Evolutionary conservation across 257 asterid genomes (phyloP).

Genomic region (Solanum rostratum): DNA sequence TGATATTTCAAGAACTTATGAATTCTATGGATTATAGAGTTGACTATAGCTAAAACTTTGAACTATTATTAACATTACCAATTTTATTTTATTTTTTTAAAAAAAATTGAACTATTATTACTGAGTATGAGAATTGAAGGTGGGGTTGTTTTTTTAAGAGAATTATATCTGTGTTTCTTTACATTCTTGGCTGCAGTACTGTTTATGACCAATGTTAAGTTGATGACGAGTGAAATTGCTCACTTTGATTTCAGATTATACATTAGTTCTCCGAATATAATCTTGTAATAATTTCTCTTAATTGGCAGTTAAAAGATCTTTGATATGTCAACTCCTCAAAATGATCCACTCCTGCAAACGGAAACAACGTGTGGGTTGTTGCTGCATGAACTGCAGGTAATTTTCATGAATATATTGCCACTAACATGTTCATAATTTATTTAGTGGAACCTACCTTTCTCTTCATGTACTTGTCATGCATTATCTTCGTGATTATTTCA

Average conservation of each 20-base stretch:
- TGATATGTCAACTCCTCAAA: conserved; percentile 29
- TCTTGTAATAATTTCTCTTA: background rate
- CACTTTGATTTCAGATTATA: background rate
- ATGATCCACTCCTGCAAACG: conserved; percentile 30
- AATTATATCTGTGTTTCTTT: background rate
- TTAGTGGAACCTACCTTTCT: background rate
- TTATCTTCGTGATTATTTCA: background rate
- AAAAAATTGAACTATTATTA: background rate
- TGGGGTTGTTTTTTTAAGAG: background rate
- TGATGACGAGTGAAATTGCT: background rate
- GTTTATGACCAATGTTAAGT: background rate
- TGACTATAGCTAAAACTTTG: background rate
- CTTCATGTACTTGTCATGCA: background rate
- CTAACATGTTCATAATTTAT: background rate
- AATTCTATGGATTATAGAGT: background rate
- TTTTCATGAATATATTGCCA: background rate
- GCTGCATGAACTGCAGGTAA: conserved; percentile 40
- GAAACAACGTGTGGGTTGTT: conserved; percentile 84
- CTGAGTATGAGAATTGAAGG: background rate
- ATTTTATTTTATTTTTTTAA: too few species aligned
- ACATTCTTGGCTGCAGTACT: background rate
- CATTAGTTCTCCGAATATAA: background rate
- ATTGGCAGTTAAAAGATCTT: background rate
- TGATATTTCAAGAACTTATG: background rate
- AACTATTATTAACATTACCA: background rate